Percentiles rank a stretch among this genome's conserved stretches.
Conservation (phyloP, 2,329 filamentous ascomycete species). For the Phialophora tarda region DNA sequence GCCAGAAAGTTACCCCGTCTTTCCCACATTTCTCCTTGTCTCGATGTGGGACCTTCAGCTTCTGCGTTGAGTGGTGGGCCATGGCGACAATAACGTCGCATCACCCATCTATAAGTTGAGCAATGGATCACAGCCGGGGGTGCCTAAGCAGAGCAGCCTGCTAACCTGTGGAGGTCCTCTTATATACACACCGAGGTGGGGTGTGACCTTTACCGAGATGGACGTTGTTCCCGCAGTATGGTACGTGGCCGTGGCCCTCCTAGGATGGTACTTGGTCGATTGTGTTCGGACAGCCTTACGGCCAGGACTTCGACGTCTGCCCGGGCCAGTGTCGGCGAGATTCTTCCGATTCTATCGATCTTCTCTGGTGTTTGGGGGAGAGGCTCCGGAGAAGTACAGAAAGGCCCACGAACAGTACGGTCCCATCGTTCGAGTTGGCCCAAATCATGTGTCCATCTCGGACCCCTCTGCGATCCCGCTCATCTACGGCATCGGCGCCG, state of each 20-base stretch:
- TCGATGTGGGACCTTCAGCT: background rate
- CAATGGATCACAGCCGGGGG: too few species aligned
- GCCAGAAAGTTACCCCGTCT: background rate
- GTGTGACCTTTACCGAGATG: background rate
- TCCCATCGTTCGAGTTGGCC: constrained; percentile 25
- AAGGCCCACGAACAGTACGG: constrained; percentile 24
- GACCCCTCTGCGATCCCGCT: constrained; percentile 29
- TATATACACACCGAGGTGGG: too few species aligned
- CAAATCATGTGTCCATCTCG: constrained; percentile 28
- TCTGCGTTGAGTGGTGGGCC: background rate
- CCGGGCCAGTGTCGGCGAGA: constrained; percentile 71
- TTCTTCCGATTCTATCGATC: constrained; percentile 76
- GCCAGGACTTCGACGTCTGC: constrained; percentile 43
- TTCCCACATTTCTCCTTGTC: background rate
- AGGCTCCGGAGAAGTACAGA: constrained; percentile 9
- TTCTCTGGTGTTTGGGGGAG: constrained; percentile 6
- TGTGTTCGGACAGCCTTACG: constrained; percentile 3
- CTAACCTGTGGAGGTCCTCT: background rate
- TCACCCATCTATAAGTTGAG: background rate
- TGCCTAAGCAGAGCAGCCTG: background rate
- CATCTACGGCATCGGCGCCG: constrained; percentile 25
- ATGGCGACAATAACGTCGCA: background rate
- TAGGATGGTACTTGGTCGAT: background rate
- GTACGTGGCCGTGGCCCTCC: background rate
- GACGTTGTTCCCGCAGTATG: background rate